Base-by-base conservation (phyloP, 192 early-diverging fungal genomes). In the Jimgerdemannia lactiflua region DNA sequence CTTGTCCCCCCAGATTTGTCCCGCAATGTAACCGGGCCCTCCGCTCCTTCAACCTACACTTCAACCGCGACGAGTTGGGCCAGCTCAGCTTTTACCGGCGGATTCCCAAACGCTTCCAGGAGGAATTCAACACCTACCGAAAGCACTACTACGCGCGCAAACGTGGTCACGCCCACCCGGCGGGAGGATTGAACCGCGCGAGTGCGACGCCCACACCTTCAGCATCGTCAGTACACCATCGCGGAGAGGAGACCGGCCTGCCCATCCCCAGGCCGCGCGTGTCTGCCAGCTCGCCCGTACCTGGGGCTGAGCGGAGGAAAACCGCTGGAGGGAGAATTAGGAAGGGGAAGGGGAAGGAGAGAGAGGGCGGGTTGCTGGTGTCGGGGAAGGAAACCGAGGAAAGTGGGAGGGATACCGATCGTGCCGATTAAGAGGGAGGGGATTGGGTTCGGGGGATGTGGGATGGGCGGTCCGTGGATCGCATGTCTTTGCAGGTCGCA, bases 1-100 rank as follows among this genome's bases (percentile, higher is more conserved):
- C 29, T 29, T 29, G 29, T 29, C 6, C 39, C 49, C 41, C 3
- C 73, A 89, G 88, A 76, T 89, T 86, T 73, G 85, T 89, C 20
- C 88, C 88, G 43, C 88, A 87, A 39, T 87, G 86, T 42, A 89
- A 89, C 64, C 80, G 86, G 49, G 85, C 84, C 11, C 76, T 89
- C 43, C 72, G 83, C n/a, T 83, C 82, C 39, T 89, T 86, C 71
- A 86, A 89, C 65, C 78, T 89, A 74, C 82, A 88, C 65, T 89
- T 89, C 65, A 86, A 85, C 65, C 75, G 79, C 3, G 84, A 79
- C 43, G 84, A 81, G 59, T 69, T 76, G 14, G 85, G 84, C 42
- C 79, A 85, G 71, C 44, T 89, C 3, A 77, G 80, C 6, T 89
- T 89, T 67, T 83, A 83, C 65, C 75, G 77, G 14, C 87, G 84